Base-by-base conservation (phyloP, 345 rosid genomes). In the Camelina hispida region DNA sequence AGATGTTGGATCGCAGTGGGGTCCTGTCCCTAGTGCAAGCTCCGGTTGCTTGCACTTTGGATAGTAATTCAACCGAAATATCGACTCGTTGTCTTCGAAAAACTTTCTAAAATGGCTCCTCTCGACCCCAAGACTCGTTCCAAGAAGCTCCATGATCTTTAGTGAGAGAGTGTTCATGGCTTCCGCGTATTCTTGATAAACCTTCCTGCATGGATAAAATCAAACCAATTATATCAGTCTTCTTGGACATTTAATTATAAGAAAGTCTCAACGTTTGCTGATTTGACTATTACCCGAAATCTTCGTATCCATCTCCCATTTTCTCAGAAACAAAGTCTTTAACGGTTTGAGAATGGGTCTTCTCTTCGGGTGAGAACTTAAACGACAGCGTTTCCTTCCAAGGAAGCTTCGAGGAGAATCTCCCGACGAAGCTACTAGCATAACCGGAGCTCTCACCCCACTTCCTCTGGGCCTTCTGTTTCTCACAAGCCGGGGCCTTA, bases 361-460 rank as follows among this genome's bases (percentile, higher is more conserved):
- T 73, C 47, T 67, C 52, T 43, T 80, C 88, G 0, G 79, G 87
- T 1, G 79, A 82, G 60, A 81, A 87, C 30, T 77, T 59, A 81
- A 94, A 88, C 40, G 98, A 87, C 9, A 94, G 80, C 0, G 98
- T 94, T 78, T 94, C 98, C 59, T 94, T 94, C 98, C 97, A 94
- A 0, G 98, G 98, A 68, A 94, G 89, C 74, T 87, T 94, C 12
- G 88, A 82, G 17, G 87, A 78, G 72, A 85, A 94, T 71, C 98
- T 86, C 11, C 95, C 91, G 15, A 90, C 86, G 71, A 89, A 94
- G 77, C 97, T 94, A 72, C 93, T 91, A 11, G 96, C 89, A 23
- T 91, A 93, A 28, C 98, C 98, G 10, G 86, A 85, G 68, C 56
- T 62, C 25, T 91, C 89, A 1, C 97, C 98, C 18, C 73, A 7